These are phyloP conservation scores for Fusarium sp. DNA, from an alignment of 2,329 filamentous ascomycete species.

Conservation along the genomic window DNA sequence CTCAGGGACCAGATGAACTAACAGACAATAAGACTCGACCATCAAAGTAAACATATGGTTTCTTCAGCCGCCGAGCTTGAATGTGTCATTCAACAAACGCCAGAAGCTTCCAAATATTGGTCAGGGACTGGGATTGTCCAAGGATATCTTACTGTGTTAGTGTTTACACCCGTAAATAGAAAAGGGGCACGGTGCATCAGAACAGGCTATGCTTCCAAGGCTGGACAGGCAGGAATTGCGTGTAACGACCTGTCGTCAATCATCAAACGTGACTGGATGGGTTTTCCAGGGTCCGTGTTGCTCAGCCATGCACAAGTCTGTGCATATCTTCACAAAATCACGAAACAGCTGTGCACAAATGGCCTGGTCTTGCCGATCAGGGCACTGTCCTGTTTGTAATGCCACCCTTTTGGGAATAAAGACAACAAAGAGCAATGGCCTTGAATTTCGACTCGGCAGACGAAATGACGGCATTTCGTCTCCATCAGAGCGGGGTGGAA, in stretches of 20 bases:
- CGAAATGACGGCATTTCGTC: constrained; percentile 26
- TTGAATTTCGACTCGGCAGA: constrained; percentile 19
- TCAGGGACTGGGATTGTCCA: constrained; percentile 15
- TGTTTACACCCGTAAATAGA: constrained; percentile 35
- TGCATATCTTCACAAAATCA: constrained; percentile 26
- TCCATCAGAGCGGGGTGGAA: constrained; percentile 9
- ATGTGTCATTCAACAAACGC: constrained; percentile 23
- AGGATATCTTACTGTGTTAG: constrained; percentile 17
- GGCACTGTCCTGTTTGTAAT: constrained; percentile 1
- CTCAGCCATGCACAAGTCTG: constrained; percentile 33
- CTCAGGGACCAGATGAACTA: constrained; percentile 28
- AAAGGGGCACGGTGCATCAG: constrained; percentile 31
- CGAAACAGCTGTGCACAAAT: constrained; percentile 30
- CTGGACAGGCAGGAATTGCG: constrained; percentile 19
- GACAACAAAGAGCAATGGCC: constrained; percentile 32
- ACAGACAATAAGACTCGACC: neutral
- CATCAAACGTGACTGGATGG: constrained; percentile 27
- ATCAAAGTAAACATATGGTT: constrained; percentile 27
- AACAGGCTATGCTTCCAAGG: constrained; percentile 32
- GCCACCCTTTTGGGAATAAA: constrained; percentile 27
- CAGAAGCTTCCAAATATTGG: constrained; percentile 24
- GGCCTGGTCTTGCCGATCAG: constrained; percentile 1
- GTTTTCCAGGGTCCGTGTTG: constrained; percentile 23
- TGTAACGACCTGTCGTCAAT: constrained; percentile 29
- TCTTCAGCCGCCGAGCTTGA: constrained; percentile 18